These are phyloP conservation scores for Echinochloa phyllopogon DNA, from an alignment of 176 grass and related monocot species.

Conservation along the genomic window DNA sequence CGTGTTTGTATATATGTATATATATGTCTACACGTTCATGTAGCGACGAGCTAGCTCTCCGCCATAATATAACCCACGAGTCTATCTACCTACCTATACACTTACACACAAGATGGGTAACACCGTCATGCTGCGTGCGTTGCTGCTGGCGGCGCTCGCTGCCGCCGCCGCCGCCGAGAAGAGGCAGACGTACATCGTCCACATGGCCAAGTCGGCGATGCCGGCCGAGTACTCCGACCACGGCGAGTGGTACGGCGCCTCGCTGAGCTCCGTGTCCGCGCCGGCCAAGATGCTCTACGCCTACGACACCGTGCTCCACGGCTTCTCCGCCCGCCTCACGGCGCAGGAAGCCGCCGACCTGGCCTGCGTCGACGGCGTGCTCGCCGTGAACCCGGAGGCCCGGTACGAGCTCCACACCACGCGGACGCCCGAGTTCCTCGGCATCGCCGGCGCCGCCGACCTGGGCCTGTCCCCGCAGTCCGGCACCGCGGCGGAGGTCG, in stretches of 20 bases:
- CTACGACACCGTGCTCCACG: constrained; percentile 79
- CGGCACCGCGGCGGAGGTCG: constrained; percentile 56
- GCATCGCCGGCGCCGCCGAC: constrained; percentile 36
- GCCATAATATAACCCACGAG: neutral
- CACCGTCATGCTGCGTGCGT: neutral
- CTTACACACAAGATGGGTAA: neutral
- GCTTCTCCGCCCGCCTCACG: constrained; percentile 82
- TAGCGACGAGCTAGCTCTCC: constrained; percentile 9
- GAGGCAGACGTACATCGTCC: constrained; percentile 78
- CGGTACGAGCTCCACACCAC: constrained; percentile 87
- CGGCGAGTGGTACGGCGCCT: constrained; percentile 84
- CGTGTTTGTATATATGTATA: neutral
- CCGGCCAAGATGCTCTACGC: constrained; percentile 73
- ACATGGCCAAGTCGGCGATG: constrained; percentile 88
- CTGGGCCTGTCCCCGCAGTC: constrained; percentile 55
- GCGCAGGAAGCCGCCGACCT: constrained; percentile 55
- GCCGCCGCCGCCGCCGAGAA: neutral
- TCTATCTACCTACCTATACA: neutral
- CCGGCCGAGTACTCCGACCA: constrained; percentile 64
- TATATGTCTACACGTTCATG: constrained; percentile 26
- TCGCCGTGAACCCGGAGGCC: constrained; percentile 71
- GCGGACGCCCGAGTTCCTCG: constrained; percentile 92
- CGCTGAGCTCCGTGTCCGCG: constrained; percentile 66
- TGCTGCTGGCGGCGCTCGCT: neutral
- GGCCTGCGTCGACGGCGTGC: constrained; percentile 41